Base-by-base conservation (phyloP, 2,329 filamentous ascomycete species). In the Simplicillium sp. region DNA sequence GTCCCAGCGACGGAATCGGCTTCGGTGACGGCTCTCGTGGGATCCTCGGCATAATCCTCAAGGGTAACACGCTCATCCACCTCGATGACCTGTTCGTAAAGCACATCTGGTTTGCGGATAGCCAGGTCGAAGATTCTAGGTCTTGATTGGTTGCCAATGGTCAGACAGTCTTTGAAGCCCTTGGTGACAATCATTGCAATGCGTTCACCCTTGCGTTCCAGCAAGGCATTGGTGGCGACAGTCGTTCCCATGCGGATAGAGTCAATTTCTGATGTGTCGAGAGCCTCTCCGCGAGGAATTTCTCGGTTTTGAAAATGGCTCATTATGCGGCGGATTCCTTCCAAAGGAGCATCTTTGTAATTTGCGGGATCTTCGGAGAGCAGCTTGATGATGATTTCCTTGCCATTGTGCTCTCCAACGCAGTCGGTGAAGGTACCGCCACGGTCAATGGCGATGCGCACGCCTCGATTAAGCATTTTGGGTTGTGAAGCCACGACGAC, bases 161-260 rank as follows among this genome's bases (percentile, higher is more conserved):
- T 75, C 17, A 95, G 67, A 51, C 87, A 94, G 59, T 96, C 88
- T 50, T 79, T 82, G 68, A 95, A 95, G 0, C 89, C 89, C 49
- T 80, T 82, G 1, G 87, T 95, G 11, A 94, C 86, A 1, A 95
- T 78, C 61, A 96, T 74, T 12, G 86, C 88, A 55, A 92, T 90
- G 50, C 78, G 80, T 64, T 94, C 88, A 37, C 89, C 89, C 61
- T 95, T 95, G 43, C 89, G 72, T 61, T 96, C 89, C 2, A 96
- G 71, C 42, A 96, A 64, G 0, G 89, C 89, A 59, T 96, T 96
- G 1, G 89, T 96, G 9, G 89, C 89, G 11, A 96, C 88, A 0
- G 89, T 96, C 2, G 89, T 96, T 35, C 89, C 89, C 89, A 96
- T 96, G 37, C 89, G 82, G 57, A 96, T 95, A 41, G 84, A 88